These are phyloP conservation scores for Exophiala spinifera DNA, from an alignment of 2,329 filamentous ascomycete species.

Conservation along the genomic window DNA sequence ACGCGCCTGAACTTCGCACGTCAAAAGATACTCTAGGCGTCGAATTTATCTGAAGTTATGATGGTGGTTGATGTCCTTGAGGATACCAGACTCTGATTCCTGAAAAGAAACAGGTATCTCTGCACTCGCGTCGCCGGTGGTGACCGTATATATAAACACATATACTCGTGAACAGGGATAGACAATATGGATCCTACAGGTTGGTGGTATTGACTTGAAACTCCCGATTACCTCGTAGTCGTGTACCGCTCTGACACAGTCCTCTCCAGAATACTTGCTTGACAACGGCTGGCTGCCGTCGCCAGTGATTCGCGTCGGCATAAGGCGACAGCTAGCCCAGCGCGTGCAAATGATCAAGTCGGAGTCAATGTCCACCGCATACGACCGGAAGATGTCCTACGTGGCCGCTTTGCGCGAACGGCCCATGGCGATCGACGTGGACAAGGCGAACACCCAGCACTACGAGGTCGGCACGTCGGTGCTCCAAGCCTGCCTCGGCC, in stretches of 20 bases:
- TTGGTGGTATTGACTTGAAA: too few species aligned
- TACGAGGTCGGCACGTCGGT: constrained; percentile 70
- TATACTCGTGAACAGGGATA: too few species aligned
- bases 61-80: neutral
- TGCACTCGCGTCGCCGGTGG: neutral
- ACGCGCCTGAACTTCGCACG: neutral
- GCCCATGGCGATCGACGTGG: constrained; percentile 67
- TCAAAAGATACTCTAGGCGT: neutral
- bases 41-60: neutral
- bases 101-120: too few species aligned
- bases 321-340: constrained; percentile 62
- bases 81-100: too few species aligned
- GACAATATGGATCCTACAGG: constrained; percentile 9
- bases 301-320: constrained; percentile 61
- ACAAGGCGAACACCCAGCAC: constrained; percentile 65
- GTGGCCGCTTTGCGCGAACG: constrained; percentile 56
- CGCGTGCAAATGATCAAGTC: constrained; percentile 56
- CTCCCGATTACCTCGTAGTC: too few species aligned
- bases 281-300: constrained; percentile 65
- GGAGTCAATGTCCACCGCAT: constrained; percentile 52
- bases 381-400: constrained; percentile 62
- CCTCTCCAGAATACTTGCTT: constrained; percentile 44
- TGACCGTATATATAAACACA: neutral
- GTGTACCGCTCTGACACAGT: neutral
- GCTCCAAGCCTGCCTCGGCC: constrained; percentile 59